Percentiles rank a stretch among this genome's conserved stretches.
phyloP scores from a whole-genome alignment of 2,329 filamentous ascomycete species.

The Scedosporium boydii region DNA sequence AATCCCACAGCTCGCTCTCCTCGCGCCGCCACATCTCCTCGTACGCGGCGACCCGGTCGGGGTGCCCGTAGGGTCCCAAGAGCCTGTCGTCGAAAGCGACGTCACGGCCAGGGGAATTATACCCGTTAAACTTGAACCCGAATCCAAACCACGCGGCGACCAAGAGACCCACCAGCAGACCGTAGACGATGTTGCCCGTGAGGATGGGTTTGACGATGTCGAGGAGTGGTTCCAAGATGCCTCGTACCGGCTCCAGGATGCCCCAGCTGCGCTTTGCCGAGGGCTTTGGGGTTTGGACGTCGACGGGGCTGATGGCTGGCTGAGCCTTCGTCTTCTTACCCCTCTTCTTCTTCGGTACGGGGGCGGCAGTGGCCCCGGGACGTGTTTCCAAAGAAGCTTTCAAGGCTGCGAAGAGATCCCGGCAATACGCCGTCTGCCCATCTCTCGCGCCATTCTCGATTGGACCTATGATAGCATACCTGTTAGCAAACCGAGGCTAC shows the following conservation, averaged over 20 bases:
- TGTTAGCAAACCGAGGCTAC: too few species aligned
- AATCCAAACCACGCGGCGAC: slow-evolving; percentile 67
- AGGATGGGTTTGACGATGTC: slow-evolving; percentile 63
- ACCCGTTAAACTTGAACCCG: slow-evolving; percentile 33
- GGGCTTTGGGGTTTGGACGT: slow-evolving; percentile 29
- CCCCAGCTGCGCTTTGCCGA: slow-evolving; percentile 56
- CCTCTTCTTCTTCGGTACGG: slow-evolving; percentile 53
- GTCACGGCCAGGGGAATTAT: slow-evolving; percentile 20
- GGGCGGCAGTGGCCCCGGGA: slow-evolving; percentile 36
- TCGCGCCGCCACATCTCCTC: slow-evolving; percentile 88
- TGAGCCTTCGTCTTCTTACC: slow-evolving; percentile 40
- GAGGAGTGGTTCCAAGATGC: slow-evolving; percentile 57
- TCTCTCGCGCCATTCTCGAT: slow-evolving; percentile 95
- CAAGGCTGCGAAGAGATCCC: slow-evolving; percentile 66
- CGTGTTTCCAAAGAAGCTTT: slow-evolving; percentile 64
- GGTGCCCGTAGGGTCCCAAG: slow-evolving; percentile 31
- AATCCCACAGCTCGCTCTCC: slow-evolving; percentile 84
- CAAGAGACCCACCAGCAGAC: slow-evolving; percentile 62
- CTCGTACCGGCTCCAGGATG: slow-evolving; percentile 66
- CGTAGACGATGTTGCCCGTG: slow-evolving; percentile 68
- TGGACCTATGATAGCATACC: slow-evolving; percentile 47
- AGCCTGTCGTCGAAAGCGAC: slow-evolving; percentile 19
- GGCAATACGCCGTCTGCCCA: slow-evolving; percentile 75
- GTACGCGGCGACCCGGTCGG: slow-evolving; percentile 71
- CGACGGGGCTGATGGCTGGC: slow-evolving; percentile 28